Base-by-base conservation (phyloP, 345 rosid species). In the Hibiscus trionum region DNA sequence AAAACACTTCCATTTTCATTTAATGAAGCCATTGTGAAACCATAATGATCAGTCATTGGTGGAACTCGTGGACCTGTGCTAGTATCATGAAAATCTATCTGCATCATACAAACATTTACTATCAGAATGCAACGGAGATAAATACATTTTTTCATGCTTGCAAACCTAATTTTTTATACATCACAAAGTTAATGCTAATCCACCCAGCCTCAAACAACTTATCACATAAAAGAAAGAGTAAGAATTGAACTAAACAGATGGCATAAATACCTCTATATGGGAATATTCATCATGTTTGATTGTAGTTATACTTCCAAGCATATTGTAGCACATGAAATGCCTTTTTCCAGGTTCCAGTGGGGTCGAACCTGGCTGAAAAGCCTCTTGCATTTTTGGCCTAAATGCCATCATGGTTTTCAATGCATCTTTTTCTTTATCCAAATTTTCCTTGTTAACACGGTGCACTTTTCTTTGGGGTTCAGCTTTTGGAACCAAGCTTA, bases 71-170 rank as follows among this genome's bases (percentile, higher is more conserved):
- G 89, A 76, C 99, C 96, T 78, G 84, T 87, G 70, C 97, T 84
- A 50, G 99, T 95, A 72, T 95, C 99, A 83, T 95, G 99, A 80
- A 95, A 95, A 82, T 92, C 97, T 53, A 89, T 88, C 99, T 92
- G 89, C 66, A 80, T 69, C 60, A 75, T 73, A 26, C 66, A 73
- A 17, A 56, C 67, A 70, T 47, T 44, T 16, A 69, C 55, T 62
- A 76, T 81, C 61, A 80, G 73, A 17, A 19, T 14, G 17, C 19
- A 33, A 31, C 0, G 61, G 52, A 16, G n/a, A 39, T 21, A 66
- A 37, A 66, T 19, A 9, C 55, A 44, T 11, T 14, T 31, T 58
- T 5, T 37, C 33, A 24, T 31, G 31, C 49, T 62, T 27, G 73
- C 7, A 29, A 65, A 61, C 62, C 24, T 42, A 7, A 66, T 24